phyloP scores from a whole-genome alignment of 176 grass and related monocot genomes.

The Phragmites australis region DNA sequence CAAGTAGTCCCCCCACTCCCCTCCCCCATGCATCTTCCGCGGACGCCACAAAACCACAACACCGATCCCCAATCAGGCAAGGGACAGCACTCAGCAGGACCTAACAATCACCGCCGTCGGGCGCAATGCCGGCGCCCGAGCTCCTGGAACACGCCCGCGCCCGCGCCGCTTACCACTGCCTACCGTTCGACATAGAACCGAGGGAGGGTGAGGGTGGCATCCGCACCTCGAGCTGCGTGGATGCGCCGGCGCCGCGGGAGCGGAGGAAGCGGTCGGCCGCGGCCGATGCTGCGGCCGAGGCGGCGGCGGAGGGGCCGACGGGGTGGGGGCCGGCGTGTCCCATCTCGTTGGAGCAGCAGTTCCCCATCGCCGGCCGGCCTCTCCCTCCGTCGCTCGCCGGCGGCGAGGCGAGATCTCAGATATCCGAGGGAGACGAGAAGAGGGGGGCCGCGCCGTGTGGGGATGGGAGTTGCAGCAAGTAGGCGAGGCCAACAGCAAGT shows the following conservation, averaged over 20 bases:
- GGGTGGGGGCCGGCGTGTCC: constrained; percentile 47
- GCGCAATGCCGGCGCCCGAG: constrained; percentile 21
- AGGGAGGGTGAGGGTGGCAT: not conserved
- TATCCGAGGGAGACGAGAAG: not conserved
- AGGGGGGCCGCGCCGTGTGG: not conserved
- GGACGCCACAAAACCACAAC: not conserved
- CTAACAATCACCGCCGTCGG: not conserved
- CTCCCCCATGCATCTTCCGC: not conserved
- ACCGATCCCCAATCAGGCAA: not conserved
- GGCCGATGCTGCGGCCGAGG: constrained; percentile 40
- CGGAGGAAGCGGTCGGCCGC: constrained; percentile 74
- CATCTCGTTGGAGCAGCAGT: constrained; percentile 83
- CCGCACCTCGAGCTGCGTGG: constrained; percentile 92
- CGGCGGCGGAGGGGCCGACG: constrained; percentile 41
- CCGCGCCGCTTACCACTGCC: not conserved
- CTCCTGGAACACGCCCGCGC: not conserved
- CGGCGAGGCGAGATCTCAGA: constrained; percentile 48
- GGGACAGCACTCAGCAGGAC: not conserved
- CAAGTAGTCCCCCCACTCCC: not conserved
- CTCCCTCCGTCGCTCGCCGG: constrained; percentile 14
- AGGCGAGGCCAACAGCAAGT: constrained; percentile 12
- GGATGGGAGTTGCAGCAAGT: not conserved
- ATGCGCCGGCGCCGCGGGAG: constrained; percentile 63
- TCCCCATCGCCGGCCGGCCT: constrained; percentile 57
- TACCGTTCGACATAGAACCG: not conserved